Percentiles rank a stretch among this genome's conserved stretches.
Conservation (phyloP, 2,329 filamentous ascomycete species). For the Hortaea sp. region DNA sequence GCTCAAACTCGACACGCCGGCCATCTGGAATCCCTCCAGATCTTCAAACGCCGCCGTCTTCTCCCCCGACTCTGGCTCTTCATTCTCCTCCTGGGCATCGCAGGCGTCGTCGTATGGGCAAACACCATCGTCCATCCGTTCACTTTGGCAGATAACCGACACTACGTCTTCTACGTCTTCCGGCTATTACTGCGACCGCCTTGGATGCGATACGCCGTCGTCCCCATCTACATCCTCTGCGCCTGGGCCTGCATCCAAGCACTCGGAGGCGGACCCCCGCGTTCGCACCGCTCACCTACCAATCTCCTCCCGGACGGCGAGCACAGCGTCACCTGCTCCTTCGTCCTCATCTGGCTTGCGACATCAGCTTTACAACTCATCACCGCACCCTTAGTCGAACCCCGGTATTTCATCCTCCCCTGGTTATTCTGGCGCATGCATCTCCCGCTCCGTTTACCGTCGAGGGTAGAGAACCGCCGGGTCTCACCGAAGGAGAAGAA, state of each 20-base stretch:
- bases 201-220: constrained; percentile 38
- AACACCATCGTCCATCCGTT: constrained; percentile 96
- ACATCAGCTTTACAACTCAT: constrained; percentile 69
- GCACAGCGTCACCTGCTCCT: constrained; percentile 32
- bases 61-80: constrained; percentile 31
- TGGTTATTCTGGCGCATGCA: constrained; percentile 89
- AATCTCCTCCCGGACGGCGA: constrained; percentile 15
- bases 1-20: constrained; percentile 5
- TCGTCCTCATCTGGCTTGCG: constrained; percentile 52
- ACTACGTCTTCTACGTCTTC: constrained; percentile 97
- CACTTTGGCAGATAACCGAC: constrained; percentile 88
- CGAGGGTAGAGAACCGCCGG: neutral
- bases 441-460: constrained; percentile 44
- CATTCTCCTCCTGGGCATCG: constrained; percentile 29
- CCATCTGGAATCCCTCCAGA: constrained; percentile 20
- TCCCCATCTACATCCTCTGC: constrained; percentile 60
- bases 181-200: constrained; percentile 55
- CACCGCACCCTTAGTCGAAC: constrained; percentile 86
- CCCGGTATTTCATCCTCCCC: constrained; percentile 88
- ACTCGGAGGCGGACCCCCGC: constrained; percentile 38
- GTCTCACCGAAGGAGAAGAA: constrained; percentile 1
- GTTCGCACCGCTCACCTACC: neutral
- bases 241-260: constrained; percentile 58
- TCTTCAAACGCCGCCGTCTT: constrained; percentile 24
- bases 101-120: constrained; percentile 51